Evolutionary conservation across 1,284 basidiomycete genomes (phyloP).

Genomic region (Fomes fomentarius): DNA sequence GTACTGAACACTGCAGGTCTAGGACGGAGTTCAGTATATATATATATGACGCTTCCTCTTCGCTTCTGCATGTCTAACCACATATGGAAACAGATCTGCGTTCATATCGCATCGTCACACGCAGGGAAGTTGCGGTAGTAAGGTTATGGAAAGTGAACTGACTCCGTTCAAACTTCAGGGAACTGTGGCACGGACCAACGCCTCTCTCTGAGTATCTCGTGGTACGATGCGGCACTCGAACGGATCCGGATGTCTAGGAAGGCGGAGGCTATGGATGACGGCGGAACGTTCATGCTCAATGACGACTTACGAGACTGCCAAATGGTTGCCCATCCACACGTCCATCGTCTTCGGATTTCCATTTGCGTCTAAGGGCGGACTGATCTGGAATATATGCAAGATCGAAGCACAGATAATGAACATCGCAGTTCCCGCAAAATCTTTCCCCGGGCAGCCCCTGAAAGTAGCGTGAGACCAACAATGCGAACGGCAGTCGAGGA

Average conservation of each 20-base stretch:
- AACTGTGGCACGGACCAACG: background rate
- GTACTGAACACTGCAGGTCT: too few species aligned
- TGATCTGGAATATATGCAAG: constrained; percentile 10
- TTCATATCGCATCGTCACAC: too few species aligned
- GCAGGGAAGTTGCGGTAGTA: too few species aligned
- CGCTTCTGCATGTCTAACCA: too few species aligned
- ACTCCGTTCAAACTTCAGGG: too few species aligned
- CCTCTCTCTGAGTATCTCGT: background rate
- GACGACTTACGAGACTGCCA: constrained; percentile 1
- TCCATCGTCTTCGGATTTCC: background rate
- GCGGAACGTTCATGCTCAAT: too few species aligned
- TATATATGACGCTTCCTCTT: too few species aligned
- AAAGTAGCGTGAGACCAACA: background rate
- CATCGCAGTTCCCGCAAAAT: constrained; percentile 8
- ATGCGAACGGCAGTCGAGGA: too few species aligned
- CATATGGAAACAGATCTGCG: too few species aligned
- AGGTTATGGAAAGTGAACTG: too few species aligned
- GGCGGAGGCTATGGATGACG: too few species aligned
- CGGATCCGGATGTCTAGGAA: background rate
- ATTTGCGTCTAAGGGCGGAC: background rate
- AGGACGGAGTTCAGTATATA: too few species aligned
- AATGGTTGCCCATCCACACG: background rate
- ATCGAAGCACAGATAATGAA: constrained; percentile 16
- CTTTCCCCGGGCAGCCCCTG: constrained; percentile 19
- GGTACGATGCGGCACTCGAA: background rate